phyloP scores from a whole-genome alignment of 441 rosid species.

The Codiaeum variegatum region DNA sequence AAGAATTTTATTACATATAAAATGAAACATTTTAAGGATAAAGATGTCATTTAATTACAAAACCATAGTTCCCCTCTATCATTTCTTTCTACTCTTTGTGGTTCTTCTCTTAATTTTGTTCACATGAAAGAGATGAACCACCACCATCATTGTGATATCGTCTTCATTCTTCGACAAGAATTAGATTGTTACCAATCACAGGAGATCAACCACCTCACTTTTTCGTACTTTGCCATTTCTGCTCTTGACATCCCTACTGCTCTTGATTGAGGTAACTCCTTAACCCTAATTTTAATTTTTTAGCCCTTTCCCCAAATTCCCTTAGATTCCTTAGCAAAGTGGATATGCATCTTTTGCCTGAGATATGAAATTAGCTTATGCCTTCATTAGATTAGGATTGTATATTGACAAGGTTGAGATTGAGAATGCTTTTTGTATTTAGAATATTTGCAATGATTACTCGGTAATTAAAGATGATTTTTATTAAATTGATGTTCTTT shows the following conservation, averaged over 20 bases:
- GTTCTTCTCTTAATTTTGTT: too few relatives aligned
- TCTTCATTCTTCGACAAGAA: too few relatives aligned
- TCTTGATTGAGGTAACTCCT: conserved; percentile 44
- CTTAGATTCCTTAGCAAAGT: background rate
- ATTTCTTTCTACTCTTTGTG: too few relatives aligned
- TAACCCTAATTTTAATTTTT: background rate
- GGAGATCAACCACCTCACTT: conserved; percentile 89
- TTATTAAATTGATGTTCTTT: too few relatives aligned
- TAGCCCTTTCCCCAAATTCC: background rate
- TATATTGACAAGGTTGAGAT: background rate
- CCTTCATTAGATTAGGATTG: background rate
- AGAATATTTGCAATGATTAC: background rate
- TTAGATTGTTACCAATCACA: conserved; percentile 80
- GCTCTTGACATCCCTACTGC: conserved; percentile 75
- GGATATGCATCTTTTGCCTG: background rate
- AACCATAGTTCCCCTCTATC: too few relatives aligned
- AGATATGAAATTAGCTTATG: background rate
- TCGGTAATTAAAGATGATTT: too few relatives aligned
- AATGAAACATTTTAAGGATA: too few relatives aligned
- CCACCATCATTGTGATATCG: too few relatives aligned
- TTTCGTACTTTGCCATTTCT: conserved; percentile 79
- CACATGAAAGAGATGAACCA: too few relatives aligned
- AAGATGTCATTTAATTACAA: too few relatives aligned
- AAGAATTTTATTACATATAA: too few relatives aligned
- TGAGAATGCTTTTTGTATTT: background rate